Conservation (phyloP, 441 rosid genomes). For the Gossypium schwendimanii region DNA sequence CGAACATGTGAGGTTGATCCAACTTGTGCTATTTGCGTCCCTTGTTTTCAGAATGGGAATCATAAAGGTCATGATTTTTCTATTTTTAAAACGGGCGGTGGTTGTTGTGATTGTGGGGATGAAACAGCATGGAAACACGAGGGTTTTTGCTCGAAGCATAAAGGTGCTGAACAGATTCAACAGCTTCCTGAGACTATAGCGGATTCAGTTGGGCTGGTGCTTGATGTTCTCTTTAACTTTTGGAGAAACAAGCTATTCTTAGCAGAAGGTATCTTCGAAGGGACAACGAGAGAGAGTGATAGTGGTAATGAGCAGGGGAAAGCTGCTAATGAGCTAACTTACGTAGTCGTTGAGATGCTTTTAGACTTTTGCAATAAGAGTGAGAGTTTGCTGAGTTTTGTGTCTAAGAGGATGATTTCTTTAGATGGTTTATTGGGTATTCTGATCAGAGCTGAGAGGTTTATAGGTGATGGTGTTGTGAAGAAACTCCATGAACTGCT, state of each 20-base stretch:
- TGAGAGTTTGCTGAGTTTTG: conserved; percentile 93
- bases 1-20: conserved; percentile 83
- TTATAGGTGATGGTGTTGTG: conserved; percentile 41
- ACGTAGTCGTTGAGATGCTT: conserved; percentile 72
- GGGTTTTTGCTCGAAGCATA: conserved; percentile 90
- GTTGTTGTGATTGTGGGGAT: conserved; percentile 99
- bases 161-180: conserved; percentile 90
- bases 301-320: conserved; percentile 25
- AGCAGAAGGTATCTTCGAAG: conserved; percentile 36
- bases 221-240: conserved; percentile 57
- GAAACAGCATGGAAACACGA: conserved; percentile 91
- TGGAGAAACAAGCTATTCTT: conserved; percentile 61
- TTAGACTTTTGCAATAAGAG: conserved; percentile 67
- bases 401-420: conserved; percentile 57
- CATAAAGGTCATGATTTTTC: conserved; percentile 81
- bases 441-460: conserved; percentile 78
- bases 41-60: conserved; percentile 83
- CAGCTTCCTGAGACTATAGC: conserved; percentile 71
- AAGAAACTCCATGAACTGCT: conserved; percentile 72
- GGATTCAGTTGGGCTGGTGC: conserved; percentile 63
- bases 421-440: conserved; percentile 58
- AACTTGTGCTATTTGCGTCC: conserved; percentile 92
- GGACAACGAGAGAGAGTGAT: conserved; percentile 32
- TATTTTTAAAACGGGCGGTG: conserved; percentile 72
- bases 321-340: conserved; percentile 62